Base-by-base conservation (phyloP, 2,329 filamentous ascomycete species). In the Fusarium heterosporum region DNA sequence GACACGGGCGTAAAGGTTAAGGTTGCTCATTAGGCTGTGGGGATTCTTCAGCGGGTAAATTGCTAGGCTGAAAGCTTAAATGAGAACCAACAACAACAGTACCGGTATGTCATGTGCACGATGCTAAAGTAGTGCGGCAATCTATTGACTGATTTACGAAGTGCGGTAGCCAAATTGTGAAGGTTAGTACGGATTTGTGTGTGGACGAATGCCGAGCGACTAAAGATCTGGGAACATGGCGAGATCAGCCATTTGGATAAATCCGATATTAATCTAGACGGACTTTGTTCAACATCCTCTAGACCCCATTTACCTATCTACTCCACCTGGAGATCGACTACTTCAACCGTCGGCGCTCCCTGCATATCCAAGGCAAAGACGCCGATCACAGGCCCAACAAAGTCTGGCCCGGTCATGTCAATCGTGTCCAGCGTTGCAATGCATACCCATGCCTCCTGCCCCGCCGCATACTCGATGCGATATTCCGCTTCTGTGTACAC, bases 371-470 rank as follows among this genome's bases (percentile, higher is more conserved):
- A 12, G 13, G 55, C 46, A 14, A 61, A 61, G 1, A 54, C 39
- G 11, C 57, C 57, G 45, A 61, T 61, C 41, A 61, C 57, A 22
- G 57, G 57, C 9, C 57, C 57, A 34, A 61, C 57, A 45, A 61
- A 61, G 8, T 61, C 57, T 8, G 57, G 55, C 1, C 57, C 57
- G 4, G 57, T 61, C 55, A 61, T 61, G 10, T 61, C 57, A 4
- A 40, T 32, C 16, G 57, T 36, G 13, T 61, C 57, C 12, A 61
- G 39, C 11, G 55, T 61, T 13, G 45, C 57, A 26, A 61, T 4
- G 14, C 10, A 36, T 7, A 45, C 10, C 55, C 57, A 54, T 1
- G 53, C 39, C 13, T 54, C 30, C 11, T 6, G 29, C 0, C 49
- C 55, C 13, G 36, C 2, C 8, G 55, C 14, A 25, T 54, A 61